Percentiles rank a stretch among this genome's conserved stretches.
Evolutionary conservation across 441 rosid species (phyloP).

Genomic region (Viola pubescens): DNA sequence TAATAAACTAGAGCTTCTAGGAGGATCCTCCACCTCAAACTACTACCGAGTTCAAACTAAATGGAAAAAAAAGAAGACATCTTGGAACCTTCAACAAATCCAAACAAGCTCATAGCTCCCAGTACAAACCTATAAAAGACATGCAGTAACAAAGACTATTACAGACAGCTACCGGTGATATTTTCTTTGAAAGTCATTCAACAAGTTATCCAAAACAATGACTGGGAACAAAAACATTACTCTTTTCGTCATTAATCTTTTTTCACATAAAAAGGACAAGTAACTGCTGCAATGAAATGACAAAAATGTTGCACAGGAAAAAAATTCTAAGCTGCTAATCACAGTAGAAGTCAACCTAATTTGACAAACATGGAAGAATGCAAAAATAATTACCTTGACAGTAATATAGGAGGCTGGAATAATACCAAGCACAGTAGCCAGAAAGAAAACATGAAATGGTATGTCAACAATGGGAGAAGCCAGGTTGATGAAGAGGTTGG

Average conservation of each 20-base stretch:
- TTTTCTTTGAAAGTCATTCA: too few relatives aligned
- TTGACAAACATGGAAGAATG: slow-evolving; percentile 2
- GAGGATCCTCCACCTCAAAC: too few relatives aligned
- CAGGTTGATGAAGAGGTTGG: slow-evolving; percentile 91
- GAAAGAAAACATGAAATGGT: slow-evolving; percentile 90
- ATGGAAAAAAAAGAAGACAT: too few relatives aligned
- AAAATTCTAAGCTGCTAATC: not conserved
- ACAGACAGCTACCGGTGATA: not conserved
- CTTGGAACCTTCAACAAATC: too few relatives aligned
- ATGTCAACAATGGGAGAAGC: slow-evolving; percentile 96
- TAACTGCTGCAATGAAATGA: not conserved
- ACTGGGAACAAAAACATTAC: too few relatives aligned
- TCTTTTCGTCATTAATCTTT: too few relatives aligned
- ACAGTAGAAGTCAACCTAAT: not conserved
- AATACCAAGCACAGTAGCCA: slow-evolving; percentile 85
- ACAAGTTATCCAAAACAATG: too few relatives aligned
- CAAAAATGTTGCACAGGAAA: not conserved
- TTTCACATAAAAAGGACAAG: not conserved
- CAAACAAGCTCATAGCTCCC: not conserved
- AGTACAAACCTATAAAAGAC: not conserved
- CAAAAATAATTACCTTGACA: slow-evolving; percentile 55
- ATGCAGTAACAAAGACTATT: slow-evolving; percentile 1
- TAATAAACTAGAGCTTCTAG: too few relatives aligned
- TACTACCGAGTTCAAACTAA: too few relatives aligned
- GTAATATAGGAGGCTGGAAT: slow-evolving; percentile 91